phyloP scores from a whole-genome alignment of 2,329 filamentous ascomycete species.

The Epichloe bromicola region DNA sequence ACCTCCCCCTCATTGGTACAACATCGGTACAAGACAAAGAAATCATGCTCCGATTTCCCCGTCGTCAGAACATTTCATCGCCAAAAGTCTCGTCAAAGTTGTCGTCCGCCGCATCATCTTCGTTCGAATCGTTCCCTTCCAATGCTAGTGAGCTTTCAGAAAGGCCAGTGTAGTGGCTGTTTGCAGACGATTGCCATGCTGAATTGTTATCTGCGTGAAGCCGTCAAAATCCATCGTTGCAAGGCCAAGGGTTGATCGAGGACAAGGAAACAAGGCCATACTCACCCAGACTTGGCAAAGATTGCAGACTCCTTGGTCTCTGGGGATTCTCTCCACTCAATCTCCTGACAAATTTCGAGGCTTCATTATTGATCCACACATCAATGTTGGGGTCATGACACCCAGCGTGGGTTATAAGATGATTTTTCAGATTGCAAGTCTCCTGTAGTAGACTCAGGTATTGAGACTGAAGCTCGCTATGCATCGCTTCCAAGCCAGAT shows the following conservation, averaged over 20 bases:
- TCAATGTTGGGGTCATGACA: slow-evolving; percentile 42
- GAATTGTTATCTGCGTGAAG: background rate
- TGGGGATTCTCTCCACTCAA: background rate
- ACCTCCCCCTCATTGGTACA: background rate
- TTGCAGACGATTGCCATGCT: background rate
- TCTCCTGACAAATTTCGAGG: slow-evolving; percentile 30
- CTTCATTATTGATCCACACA: slow-evolving; percentile 39
- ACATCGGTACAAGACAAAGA: background rate
- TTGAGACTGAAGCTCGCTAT: slow-evolving; percentile 30
- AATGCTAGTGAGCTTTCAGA: background rate
- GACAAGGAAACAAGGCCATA: background rate
- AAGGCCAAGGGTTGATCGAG: background rate
- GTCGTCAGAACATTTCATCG: background rate
- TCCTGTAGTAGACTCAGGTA: slow-evolving; percentile 29
- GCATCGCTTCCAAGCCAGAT: slow-evolving; percentile 28
- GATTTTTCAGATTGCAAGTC: slow-evolving; percentile 33
- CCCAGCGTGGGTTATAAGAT: slow-evolving; percentile 37
- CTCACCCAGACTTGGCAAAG: slow-evolving; percentile 1
- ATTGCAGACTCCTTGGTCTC: background rate
- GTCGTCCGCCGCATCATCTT: background rate
- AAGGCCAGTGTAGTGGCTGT: slow-evolving; percentile 1
- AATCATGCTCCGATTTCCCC: background rate
- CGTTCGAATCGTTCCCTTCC: background rate
- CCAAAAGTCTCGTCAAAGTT: background rate
- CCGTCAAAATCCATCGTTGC: background rate